phyloP scores from a whole-genome alignment of 2,329 filamentous ascomycete species.

The Raffaelea deltoideospora region DNA sequence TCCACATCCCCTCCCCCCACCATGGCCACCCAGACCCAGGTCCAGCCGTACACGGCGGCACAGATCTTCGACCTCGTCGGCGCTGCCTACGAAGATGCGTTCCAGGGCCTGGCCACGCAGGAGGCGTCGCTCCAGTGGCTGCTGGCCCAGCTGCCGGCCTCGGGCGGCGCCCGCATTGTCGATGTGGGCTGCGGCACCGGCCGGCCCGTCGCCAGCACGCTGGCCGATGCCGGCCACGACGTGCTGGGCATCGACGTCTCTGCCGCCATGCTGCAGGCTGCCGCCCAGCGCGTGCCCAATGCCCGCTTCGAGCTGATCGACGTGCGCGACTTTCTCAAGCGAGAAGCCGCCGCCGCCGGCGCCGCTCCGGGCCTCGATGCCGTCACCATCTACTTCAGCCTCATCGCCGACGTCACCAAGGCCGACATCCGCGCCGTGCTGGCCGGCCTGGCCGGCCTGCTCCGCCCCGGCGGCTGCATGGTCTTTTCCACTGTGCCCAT shows the following conservation, averaged over 20 bases:
- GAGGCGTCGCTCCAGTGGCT: slow-evolving; percentile 12
- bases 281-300: slow-evolving; percentile 11
- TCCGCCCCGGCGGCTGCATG: slow-evolving; percentile 20
- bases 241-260: slow-evolving; percentile 16
- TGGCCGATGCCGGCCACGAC: slow-evolving; percentile 15
- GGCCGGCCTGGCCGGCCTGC: slow-evolving; percentile 12
- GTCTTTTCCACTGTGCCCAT: slow-evolving; percentile 23
- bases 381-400: slow-evolving; percentile 14
- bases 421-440: slow-evolving; percentile 12
- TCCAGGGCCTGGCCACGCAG: slow-evolving; percentile 11
- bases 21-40: not conserved
- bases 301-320: slow-evolving; percentile 13
- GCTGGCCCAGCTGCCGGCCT: slow-evolving; percentile 8
- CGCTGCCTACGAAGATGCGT: slow-evolving; percentile 14
- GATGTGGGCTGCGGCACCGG: slow-evolving; percentile 17
- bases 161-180: slow-evolving; percentile 8
- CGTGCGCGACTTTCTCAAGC: slow-evolving; percentile 10
- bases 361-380: slow-evolving; percentile 8
- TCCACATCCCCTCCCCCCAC: not conserved
- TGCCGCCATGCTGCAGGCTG: slow-evolving; percentile 12
- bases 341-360: slow-evolving; percentile 1
- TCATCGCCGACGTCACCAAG: slow-evolving; percentile 14
- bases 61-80: slow-evolving; percentile 14
- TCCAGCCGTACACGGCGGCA: slow-evolving; percentile 7
- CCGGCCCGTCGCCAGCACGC: slow-evolving; percentile 10